These are phyloP conservation scores for Fomitopsis pinicola DNA, from an alignment of 1,284 basidiomycete species.

Conservation along the genomic window DNA sequence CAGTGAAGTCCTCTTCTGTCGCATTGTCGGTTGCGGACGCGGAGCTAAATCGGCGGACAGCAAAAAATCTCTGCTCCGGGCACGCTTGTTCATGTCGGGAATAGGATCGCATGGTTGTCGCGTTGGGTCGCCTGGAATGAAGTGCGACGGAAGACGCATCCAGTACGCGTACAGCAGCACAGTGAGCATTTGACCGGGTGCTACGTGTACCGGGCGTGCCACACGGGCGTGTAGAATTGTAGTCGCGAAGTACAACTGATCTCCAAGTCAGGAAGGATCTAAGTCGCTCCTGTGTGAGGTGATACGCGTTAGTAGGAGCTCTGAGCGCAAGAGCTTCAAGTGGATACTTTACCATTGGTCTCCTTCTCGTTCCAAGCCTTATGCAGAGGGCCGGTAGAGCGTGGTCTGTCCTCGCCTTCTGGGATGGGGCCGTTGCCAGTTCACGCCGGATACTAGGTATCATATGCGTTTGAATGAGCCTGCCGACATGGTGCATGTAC, in stretches of 20 bases:
- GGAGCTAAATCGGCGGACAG: neutral
- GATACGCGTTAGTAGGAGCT: neutral
- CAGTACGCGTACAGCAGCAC: neutral
- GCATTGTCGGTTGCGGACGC: neutral
- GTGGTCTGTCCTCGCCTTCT: neutral
- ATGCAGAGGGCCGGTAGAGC: too few relatives aligned
- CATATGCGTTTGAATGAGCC: neutral
- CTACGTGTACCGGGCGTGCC: neutral
- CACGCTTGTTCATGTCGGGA: neutral
- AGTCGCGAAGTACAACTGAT: neutral
- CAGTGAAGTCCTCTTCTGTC: neutral
- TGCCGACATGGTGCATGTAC: neutral
- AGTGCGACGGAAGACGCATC: neutral
- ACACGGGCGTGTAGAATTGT: neutral
- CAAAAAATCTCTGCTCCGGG: neutral
- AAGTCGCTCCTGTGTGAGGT: neutral
- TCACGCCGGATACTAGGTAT: neutral
- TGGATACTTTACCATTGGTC: neutral
- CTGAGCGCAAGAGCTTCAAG: neutral
- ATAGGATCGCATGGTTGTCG: too few relatives aligned
- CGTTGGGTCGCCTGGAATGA: neutral
- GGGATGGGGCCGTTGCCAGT: neutral
- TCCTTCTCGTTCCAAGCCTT: neutral
- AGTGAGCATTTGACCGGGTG: too few relatives aligned
- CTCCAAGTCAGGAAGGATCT: neutral